Percentiles rank a stretch among this genome's conserved stretches.
Evolutionary conservation across 31 red algal genomes (phyloP).

Genomic region (Pterothamnion heteromorphum): DNA sequence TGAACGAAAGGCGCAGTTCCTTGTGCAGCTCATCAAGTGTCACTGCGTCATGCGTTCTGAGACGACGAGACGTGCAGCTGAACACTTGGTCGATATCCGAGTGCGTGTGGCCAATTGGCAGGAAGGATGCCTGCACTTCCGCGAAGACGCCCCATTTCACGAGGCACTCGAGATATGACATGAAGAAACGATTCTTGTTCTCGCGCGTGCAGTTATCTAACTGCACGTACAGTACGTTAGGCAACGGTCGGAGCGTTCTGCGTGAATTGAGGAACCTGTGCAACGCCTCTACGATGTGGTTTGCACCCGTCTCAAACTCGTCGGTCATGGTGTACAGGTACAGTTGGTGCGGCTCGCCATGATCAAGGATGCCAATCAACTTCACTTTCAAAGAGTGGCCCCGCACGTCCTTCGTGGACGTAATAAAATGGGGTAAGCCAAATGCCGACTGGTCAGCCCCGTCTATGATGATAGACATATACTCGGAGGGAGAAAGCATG

Average conservation of each 20-base stretch:
- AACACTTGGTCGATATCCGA: not conserved
- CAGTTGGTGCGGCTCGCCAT: not conserved
- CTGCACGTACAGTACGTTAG: not conserved
- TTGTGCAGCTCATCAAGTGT: no score
- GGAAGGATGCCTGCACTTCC: not conserved
- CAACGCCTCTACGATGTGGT: not conserved
- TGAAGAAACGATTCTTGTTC: not conserved
- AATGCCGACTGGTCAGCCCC: not conserved
- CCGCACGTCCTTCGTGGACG: not conserved
- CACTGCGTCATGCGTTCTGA: no score
- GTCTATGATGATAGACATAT: not conserved
- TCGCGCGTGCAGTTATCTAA: not conserved
- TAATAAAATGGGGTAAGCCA: not conserved
- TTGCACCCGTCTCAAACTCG: not conserved
- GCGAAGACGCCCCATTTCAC: not conserved
- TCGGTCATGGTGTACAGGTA: not conserved
- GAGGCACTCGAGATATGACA: not conserved
- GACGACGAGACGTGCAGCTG: no score
- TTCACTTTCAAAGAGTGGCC: not conserved
- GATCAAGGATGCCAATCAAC: not conserved
- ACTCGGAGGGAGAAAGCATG: no score
- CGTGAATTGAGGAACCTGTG: not conserved
- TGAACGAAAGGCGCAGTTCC: no score
- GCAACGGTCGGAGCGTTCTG: not conserved
- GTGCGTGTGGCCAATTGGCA: not conserved